Base-by-base conservation (phyloP, 176 grass and related monocot genomes). In the Carex cristatella region DNA sequence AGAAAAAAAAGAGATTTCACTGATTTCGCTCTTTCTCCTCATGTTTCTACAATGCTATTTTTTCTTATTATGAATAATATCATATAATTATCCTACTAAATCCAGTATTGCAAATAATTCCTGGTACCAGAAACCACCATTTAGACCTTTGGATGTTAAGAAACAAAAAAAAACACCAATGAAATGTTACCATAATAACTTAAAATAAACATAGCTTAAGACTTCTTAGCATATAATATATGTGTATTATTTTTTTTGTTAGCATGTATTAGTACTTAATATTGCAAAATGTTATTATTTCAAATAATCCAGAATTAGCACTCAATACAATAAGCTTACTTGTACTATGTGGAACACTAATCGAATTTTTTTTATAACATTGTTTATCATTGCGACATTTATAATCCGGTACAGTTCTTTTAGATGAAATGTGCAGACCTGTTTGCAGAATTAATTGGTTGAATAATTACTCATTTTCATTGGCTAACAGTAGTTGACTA, bases 401-500 rank as follows among this genome's bases (percentile, higher is more conserved):
- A 33, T 77, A 77, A 77, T 77, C 11, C 14, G 3, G 27, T 27
- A 5, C 10, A 77, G 49, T 55, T 77, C 49, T 49, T 7, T 56
- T 49, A 77, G 27, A 56, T 27, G 73, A 56, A 77, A 77, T 55
- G 73, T 77, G 73, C 12, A 54, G 23, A 77, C 28, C 73, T 77
- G 73, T 42, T 32, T 31, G 28, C 11, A 1, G 28, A 55, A 77
- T 77, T 55, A 9, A 54, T 76, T 76, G 73, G 2, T 77, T 56
- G 12, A 77, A 77, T 77, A 10, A 5, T 31, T 55, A 33, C 27
- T 55, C 4, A 77, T 77, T 77, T 77, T 77, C 49, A 77, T 77
- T 77, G 73, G 73, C 73, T 77, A 77, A 55, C 2, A 77, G 11
- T 56, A 33, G 73, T 77, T 77, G 73, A 77, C 73, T 28, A 10